Evolutionary conservation across 768 basidiomycete genomes (phyloP).

Genomic region (Auriscalpium microsporum): DNA sequence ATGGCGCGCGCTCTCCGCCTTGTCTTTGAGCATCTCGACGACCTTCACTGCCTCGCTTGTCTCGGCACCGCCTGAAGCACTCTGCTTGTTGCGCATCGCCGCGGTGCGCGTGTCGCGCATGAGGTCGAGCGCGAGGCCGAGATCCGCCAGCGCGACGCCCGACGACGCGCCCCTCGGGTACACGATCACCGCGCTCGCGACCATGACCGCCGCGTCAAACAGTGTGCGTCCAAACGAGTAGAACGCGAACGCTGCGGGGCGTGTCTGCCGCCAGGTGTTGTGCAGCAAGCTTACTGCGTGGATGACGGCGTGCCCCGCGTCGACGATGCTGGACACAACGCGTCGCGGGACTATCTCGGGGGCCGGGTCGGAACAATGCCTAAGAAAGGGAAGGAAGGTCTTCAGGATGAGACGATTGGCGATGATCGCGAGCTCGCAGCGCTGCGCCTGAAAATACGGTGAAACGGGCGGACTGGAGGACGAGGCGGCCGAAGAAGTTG

Average conservation of each 20-base stretch:
- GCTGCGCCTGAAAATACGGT: constrained; percentile 38
- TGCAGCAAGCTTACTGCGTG: constrained; percentile 39
- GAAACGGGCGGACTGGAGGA: constrained; percentile 19
- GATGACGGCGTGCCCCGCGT: constrained; percentile 59
- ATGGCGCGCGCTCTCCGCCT: constrained; percentile 29
- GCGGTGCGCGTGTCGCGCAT: constrained; percentile 24
- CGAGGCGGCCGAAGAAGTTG: constrained; percentile 7
- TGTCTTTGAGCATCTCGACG: constrained; percentile 15
- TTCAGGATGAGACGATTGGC: constrained; percentile 55
- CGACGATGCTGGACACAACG: constrained; percentile 48
- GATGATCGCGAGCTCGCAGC: constrained; percentile 51
- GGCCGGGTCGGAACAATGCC: constrained; percentile 17
- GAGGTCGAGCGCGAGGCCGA: constrained; percentile 36
- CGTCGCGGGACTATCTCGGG: constrained; percentile 34
- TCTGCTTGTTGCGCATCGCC: constrained; percentile 23
- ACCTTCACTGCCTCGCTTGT: constrained; percentile 21
- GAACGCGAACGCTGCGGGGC: constrained; percentile 43
- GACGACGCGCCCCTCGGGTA: constrained; percentile 42
- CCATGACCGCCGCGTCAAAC: constrained; percentile 58
- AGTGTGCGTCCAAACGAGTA: constrained; percentile 54
- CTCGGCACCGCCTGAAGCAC: constrained; percentile 23
- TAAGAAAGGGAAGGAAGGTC: constrained; percentile 61
- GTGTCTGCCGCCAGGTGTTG: constrained; percentile 30
- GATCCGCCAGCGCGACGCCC: constrained; percentile 37
- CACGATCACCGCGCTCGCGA: constrained; percentile 53